These are phyloP conservation scores for Arachnomyces sp. DNA, from an alignment of 2,329 filamentous ascomycete species.

Conservation along the genomic window DNA sequence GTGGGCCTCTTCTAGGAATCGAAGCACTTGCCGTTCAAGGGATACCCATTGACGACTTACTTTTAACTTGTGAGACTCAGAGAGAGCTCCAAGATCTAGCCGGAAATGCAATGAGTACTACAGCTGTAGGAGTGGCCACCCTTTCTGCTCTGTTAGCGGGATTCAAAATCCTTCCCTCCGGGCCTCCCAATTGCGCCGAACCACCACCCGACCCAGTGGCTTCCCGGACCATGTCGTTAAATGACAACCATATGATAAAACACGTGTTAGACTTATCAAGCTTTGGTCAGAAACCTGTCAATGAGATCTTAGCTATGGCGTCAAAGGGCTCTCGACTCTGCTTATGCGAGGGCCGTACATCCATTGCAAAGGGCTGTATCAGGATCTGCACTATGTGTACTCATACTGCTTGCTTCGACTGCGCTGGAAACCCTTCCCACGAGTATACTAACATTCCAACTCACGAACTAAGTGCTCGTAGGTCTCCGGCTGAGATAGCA, in stretches of 20 bases:
- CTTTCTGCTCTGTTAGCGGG: slow-evolving; percentile 48
- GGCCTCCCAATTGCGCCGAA: slow-evolving; percentile 1
- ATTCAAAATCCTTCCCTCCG: slow-evolving; percentile 22
- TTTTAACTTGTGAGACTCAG: slow-evolving; percentile 56
- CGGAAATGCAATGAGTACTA: slow-evolving; percentile 72
- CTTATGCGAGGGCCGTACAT: slow-evolving; percentile 46
- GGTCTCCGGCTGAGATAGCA: slow-evolving; percentile 38
- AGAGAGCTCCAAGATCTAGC: slow-evolving; percentile 59
- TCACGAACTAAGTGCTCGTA: slow-evolving; percentile 27
- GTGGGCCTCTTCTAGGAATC: slow-evolving; percentile 52
- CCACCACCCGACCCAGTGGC: neutral
- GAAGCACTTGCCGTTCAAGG: slow-evolving; percentile 62
- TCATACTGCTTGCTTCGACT: slow-evolving; percentile 47
- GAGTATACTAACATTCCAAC: slow-evolving; percentile 27
- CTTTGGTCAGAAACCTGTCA: slow-evolving; percentile 6
- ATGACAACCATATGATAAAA: slow-evolving; percentile 11
- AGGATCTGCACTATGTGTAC: slow-evolving; percentile 44
- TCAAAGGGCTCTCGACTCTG: slow-evolving; percentile 43
- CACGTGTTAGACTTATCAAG: slow-evolving; percentile 10
- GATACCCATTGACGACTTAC: slow-evolving; percentile 53
- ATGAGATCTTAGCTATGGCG: slow-evolving; percentile 17
- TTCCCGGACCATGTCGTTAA: slow-evolving; percentile 10
- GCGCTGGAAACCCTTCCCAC: slow-evolving; percentile 48
- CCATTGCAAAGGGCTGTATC: slow-evolving; percentile 32
- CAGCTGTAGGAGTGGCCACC: slow-evolving; percentile 59